Percentiles rank a stretch among this genome's conserved stretches.
Evolutionary conservation across 148 eudicot genomes (phyloP).

Genomic region (Arbutus unedo): DNA sequence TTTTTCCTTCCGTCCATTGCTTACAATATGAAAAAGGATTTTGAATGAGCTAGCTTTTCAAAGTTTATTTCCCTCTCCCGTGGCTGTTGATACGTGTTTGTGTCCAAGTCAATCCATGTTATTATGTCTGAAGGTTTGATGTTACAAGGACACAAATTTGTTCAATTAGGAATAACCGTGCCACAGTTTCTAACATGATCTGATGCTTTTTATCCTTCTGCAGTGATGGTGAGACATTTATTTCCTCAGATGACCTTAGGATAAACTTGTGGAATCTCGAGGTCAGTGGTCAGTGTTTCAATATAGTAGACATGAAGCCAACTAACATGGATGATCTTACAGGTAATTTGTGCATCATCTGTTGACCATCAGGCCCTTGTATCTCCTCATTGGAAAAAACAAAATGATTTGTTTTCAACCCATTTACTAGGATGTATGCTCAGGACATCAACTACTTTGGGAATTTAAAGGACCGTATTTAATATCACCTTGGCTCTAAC

Average conservation of each 20-base stretch:
- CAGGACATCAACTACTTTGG: neutral
- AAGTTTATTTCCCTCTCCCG: neutral
- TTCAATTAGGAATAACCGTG: neutral
- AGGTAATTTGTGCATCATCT: slow-evolving; percentile 27
- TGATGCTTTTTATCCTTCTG: slow-evolving; percentile 19
- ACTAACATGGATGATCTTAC: slow-evolving; percentile 54
- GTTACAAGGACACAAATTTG: neutral
- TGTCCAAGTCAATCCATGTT: neutral
- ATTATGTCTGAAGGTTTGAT: neutral
- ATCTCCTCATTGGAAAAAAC: neutral
- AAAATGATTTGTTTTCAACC: neutral
- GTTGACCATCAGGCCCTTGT: slow-evolving; percentile 3
- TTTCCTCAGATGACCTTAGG: slow-evolving; percentile 55
- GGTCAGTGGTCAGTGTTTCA: slow-evolving; percentile 51
- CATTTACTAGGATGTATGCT: neutral
- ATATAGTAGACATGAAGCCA: slow-evolving; percentile 55
- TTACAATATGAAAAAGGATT: neutral
- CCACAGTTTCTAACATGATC: neutral
- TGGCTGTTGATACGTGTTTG: neutral
- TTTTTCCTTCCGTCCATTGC: neutral
- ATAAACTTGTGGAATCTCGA: slow-evolving; percentile 62
- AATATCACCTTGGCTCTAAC: neutral
- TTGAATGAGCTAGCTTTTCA: neutral
- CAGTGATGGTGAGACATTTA: slow-evolving; percentile 58
- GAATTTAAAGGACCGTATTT: neutral